Base-by-base conservation (phyloP, 2,329 filamentous ascomycete genomes). In the Sporothrix brunneoviolacea region DNA sequence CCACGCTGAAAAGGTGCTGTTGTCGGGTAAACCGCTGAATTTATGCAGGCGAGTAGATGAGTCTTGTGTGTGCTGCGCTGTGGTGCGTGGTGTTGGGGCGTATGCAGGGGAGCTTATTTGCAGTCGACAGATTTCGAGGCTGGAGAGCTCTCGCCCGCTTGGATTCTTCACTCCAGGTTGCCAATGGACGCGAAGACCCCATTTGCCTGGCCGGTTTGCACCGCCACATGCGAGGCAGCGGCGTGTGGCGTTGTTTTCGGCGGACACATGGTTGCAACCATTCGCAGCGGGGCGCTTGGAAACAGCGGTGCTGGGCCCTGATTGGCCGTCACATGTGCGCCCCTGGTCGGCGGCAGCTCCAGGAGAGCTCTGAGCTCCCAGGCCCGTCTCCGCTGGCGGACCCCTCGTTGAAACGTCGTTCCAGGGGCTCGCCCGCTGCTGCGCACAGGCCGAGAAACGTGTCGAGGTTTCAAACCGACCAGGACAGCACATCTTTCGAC, bases 81-180 rank as follows among this genome's bases (percentile, higher is more conserved):
- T n/a, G n/a, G n/a, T n/a, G n/a, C n/a, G n/a, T n/a, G n/a, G n/a
- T n/a, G n/a, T n/a, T n/a, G n/a, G n/a, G 13, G 32, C n/a, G 32
- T 35, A 27, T 51, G 36, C 32, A 35, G 21, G n/a, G 19, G 19
- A 24, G 8, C 32, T 9, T 38, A 13, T 5, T 30, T 28, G 36
- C 28, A 22, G 28, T 24, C 32, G 28, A 21, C 35, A 39, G 44
- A 51, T 33, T 27, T 27, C 21, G 45, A 39, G 39, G 45, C 35
- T 45, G 36, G 45, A 33, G 32, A 50, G 40, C 22, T 42, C 32
- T 40, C n/a, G 24, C 48, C 41, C 15, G n/a, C n/a, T n/a, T n/a
- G n/a, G n/a, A n/a, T n/a, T n/a, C n/a, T n/a, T n/a, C n/a, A 30
- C 49, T 47, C 50, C 33, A 52, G 50, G 50, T 52, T 48, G 50